Percentiles rank a stretch among this genome's conserved stretches.
These are phyloP conservation scores for Fusarium pseudograminearum DNA, from an alignment of 2,329 filamentous ascomycete species.

Conservation along the genomic window DNA sequence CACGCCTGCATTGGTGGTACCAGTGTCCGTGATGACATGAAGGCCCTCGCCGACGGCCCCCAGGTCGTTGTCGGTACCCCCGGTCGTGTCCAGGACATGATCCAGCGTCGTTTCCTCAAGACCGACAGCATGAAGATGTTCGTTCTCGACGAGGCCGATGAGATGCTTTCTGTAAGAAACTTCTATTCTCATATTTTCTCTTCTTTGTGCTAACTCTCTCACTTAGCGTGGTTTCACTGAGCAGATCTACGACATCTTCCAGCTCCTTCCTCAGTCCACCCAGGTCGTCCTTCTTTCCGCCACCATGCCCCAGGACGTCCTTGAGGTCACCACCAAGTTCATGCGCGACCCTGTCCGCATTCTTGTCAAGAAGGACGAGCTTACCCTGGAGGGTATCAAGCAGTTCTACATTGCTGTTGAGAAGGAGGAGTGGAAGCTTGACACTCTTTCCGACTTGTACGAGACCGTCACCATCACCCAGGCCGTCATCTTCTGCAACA, in stretches of 20 bases:
- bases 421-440: slow-evolving; percentile 99
- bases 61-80: slow-evolving; percentile 98
- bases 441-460: slow-evolving; percentile 98
- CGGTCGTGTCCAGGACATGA: slow-evolving; percentile 99
- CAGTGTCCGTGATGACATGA: slow-evolving; percentile 98
- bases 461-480: slow-evolving; percentile 99
- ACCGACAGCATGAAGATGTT: slow-evolving; percentile 99
- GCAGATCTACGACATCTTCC: slow-evolving; percentile 99
- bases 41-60: slow-evolving; percentile 93
- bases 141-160: slow-evolving; percentile 98
- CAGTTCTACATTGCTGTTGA: slow-evolving; percentile 99
- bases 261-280: slow-evolving; percentile 96
- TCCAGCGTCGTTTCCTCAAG: slow-evolving; percentile 96
- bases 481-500: slow-evolving; percentile 99
- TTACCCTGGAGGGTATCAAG: slow-evolving; percentile 99
- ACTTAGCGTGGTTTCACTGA: slow-evolving; percentile 94
- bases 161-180: slow-evolving; percentile 88
- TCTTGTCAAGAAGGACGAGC: slow-evolving; percentile 99
- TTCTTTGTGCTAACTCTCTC: slow-evolving; percentile 51
- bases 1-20: slow-evolving; percentile 99
- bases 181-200: neutral
- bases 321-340: slow-evolving; percentile 99
- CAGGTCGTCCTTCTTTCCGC: slow-evolving; percentile 98
- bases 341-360: slow-evolving; percentile 99
- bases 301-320: slow-evolving; percentile 98